Conservation (phyloP, 768 basidiomycete genomes). For the Boletus rubescentipes region DNA sequence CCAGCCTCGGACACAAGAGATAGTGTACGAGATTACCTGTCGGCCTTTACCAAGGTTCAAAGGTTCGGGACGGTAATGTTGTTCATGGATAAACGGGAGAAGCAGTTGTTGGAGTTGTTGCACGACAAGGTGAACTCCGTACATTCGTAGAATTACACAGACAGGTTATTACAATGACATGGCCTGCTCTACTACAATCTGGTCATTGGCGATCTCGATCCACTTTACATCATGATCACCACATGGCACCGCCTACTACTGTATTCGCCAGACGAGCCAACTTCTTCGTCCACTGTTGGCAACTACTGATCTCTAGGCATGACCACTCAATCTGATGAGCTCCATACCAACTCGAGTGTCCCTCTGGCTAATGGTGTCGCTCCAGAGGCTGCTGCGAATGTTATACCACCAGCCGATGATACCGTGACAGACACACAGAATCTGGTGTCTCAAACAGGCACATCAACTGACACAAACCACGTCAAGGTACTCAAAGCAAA, state of each 20-base stretch:
- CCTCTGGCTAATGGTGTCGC: not conserved
- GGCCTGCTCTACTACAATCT: no score
- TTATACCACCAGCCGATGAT: not conserved
- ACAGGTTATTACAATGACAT: no score
- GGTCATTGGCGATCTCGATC: no score
- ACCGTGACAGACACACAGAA: not conserved
- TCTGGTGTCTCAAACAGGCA: not conserved
- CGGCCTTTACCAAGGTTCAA: slow-evolving; percentile 50
- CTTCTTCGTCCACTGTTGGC: not conserved
- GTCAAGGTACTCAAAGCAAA: slow-evolving; percentile 53
- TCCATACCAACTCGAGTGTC: not conserved
- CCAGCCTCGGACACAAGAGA: slow-evolving; percentile 10
- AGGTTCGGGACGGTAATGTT: slow-evolving; percentile 63
- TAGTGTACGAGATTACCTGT: slow-evolving; percentile 48
- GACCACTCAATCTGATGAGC: slow-evolving; percentile 4
- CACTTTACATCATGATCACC: no score
- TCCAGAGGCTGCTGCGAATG: not conserved
- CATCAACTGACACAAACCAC: not conserved
- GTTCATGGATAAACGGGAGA: slow-evolving; percentile 62
- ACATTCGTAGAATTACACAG: slow-evolving; percentile 1
- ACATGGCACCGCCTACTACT: no score
- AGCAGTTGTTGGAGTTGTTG: slow-evolving; percentile 43
- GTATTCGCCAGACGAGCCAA: no score
- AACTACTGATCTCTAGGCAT: not conserved
- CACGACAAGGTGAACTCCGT: slow-evolving; percentile 35